phyloP scores from a whole-genome alignment of 352 stramenopile genomes.

The Blastocystis sp. region DNA sequence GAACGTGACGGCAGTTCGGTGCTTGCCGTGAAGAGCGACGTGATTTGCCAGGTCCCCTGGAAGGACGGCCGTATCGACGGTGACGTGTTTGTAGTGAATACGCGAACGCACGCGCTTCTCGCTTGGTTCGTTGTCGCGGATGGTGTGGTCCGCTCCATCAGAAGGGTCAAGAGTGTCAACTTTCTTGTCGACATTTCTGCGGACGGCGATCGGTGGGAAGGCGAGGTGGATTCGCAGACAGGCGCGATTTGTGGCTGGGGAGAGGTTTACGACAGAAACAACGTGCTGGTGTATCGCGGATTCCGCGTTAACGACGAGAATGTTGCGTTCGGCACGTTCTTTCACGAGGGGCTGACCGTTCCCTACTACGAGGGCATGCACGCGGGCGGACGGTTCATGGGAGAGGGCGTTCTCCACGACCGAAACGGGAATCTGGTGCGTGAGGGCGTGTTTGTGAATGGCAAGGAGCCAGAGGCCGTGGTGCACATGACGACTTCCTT shows the following conservation, averaged over 20 bases:
- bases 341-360: neutral
- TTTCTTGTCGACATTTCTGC: neutral
- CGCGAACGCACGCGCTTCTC: neutral
- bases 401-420: neutral
- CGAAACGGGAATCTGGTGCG: neutral
- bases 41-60: neutral
- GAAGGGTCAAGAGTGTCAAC: neutral
- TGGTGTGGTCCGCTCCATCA: neutral
- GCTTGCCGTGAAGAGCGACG: neutral
- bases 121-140: neutral
- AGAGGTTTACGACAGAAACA: slow-evolving; percentile 1
- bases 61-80: neutral
- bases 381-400: neutral
- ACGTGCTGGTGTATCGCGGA: neutral
- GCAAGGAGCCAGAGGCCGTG: neutral
- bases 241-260: neutral
- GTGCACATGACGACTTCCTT: neutral
- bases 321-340: neutral
- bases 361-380: neutral
- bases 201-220: slow-evolving; percentile 1
- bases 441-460: neutral
- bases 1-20: neutral
- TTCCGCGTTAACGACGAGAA: neutral
- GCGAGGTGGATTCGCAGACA: neutral
- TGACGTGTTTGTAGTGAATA: slow-evolving; percentile 3